Evolutionary conservation across 2,329 filamentous ascomycete genomes (phyloP).

Genomic region (Akanthomyces muscarius): DNA sequence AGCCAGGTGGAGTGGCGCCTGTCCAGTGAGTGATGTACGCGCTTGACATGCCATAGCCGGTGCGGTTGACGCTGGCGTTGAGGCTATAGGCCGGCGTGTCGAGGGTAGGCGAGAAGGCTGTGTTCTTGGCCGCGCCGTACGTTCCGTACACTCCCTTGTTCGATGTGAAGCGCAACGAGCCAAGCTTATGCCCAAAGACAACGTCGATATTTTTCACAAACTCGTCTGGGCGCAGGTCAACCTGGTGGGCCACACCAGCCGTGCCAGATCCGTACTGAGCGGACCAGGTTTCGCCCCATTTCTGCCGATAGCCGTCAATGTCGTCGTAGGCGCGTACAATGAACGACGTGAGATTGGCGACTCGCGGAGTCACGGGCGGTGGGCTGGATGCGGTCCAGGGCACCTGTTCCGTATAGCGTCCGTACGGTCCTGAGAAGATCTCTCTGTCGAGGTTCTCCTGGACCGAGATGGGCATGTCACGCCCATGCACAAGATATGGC

Average conservation of each 20-base stretch:
- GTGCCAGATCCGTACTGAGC: neutral
- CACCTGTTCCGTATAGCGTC: neutral
- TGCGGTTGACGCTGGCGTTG: neutral
- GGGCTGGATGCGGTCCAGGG: neutral
- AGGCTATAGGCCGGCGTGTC: neutral
- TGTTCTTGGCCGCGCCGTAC: neutral
- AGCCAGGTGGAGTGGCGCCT: neutral
- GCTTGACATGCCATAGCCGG: neutral
- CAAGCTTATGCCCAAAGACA: neutral
- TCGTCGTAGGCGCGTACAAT: neutral
- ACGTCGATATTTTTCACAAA: neutral
- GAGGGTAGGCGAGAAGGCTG: too few relatives aligned
- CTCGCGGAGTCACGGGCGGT: neutral
- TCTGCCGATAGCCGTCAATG: neutral
- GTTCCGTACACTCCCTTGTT: neutral
- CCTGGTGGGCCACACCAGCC: neutral
- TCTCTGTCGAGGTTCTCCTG: neutral
- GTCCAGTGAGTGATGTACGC: neutral
- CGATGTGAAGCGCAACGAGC: neutral
- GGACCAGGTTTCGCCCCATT: neutral
- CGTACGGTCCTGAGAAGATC: neutral
- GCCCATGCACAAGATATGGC: neutral
- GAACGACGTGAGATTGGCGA: neutral
- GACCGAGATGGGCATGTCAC: neutral
- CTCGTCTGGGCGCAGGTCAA: neutral